Conservation (phyloP, 2,329 filamentous ascomycete species). For the Rutstroemia sydowiana region DNA sequence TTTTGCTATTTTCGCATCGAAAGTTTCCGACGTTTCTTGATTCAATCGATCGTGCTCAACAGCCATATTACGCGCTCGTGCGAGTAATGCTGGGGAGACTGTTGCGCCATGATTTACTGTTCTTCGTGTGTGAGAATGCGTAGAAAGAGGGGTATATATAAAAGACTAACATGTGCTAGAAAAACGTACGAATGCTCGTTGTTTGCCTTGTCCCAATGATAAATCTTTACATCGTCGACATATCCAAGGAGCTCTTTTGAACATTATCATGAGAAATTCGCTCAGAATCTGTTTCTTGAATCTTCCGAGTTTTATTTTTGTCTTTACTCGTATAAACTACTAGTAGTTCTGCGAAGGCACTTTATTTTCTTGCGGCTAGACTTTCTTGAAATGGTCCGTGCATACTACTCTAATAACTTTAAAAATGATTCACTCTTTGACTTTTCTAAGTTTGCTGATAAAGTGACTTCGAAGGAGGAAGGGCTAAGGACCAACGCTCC, state of each 20-base stretch:
- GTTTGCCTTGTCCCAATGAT: slow-evolving; percentile 21
- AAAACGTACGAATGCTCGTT: slow-evolving; percentile 31
- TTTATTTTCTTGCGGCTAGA: no score
- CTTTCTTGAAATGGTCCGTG: no score
- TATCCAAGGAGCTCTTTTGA: slow-evolving; percentile 42
- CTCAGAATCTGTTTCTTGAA: background rate
- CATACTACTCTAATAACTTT: no score
- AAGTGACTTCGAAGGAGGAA: no score
- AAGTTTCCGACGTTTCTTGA: slow-evolving; percentile 42
- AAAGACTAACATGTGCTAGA: slow-evolving; percentile 36
- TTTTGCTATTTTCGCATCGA: slow-evolving; percentile 50
- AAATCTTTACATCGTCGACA: slow-evolving; percentile 42
- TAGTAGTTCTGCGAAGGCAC: no score
- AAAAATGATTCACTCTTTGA: no score
- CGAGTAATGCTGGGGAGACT: slow-evolving; percentile 47
- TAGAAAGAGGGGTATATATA: slow-evolving; percentile 4
- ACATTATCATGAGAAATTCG: slow-evolving; percentile 24
- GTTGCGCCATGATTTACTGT: slow-evolving; percentile 25
- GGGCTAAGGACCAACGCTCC: no score
- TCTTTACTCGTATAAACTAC: no score
- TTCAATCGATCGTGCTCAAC: slow-evolving; percentile 51
- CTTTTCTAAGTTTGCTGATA: no score
- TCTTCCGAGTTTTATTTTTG: background rate
- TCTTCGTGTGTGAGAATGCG: slow-evolving; percentile 13
- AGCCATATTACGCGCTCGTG: slow-evolving; percentile 50